Percentiles rank a stretch among this genome's conserved stretches.
Evolutionary conservation across 257 asterid species (phyloP).

Genomic region (Nicotiana noctiflora): DNA sequence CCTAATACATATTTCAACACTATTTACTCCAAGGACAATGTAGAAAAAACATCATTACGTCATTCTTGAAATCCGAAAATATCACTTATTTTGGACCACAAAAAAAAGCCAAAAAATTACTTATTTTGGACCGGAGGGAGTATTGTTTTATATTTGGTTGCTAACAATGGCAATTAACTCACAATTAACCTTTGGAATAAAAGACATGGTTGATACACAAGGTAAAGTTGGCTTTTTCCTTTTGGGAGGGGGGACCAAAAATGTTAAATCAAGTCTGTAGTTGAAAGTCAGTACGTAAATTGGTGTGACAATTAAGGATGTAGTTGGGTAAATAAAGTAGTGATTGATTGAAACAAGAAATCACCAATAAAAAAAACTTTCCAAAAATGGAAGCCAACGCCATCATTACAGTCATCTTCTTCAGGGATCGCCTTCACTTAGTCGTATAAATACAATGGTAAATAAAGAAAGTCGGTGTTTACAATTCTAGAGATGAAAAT

Average conservation of each 20-base stretch:
- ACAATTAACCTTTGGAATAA: neutral
- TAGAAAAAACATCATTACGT: no score
- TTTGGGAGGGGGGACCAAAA: neutral
- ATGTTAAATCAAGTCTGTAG: neutral
- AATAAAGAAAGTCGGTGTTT: neutral
- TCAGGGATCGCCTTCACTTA: neutral
- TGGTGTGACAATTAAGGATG: neutral
- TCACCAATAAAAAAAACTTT: neutral
- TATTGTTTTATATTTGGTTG: neutral
- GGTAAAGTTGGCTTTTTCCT: neutral
- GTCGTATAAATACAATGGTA: neutral
- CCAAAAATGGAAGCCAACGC: neutral
- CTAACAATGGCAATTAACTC: neutral
- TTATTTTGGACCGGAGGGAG: no score
- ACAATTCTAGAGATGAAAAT: no score
- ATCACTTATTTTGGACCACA: no score
- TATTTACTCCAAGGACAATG: no score
- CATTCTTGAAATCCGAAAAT: no score
- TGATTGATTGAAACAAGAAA: neutral
- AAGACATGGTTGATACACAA: neutral
- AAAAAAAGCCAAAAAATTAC: no score
- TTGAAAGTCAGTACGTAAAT: neutral
- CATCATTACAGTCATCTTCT: neutral
- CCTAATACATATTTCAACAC: no score
- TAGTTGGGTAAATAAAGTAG: neutral